Percentiles rank a stretch among this genome's conserved stretches.
phyloP scores from a whole-genome alignment of 805 yeast genomes.

The Aciculoconidium aculeatum region DNA sequence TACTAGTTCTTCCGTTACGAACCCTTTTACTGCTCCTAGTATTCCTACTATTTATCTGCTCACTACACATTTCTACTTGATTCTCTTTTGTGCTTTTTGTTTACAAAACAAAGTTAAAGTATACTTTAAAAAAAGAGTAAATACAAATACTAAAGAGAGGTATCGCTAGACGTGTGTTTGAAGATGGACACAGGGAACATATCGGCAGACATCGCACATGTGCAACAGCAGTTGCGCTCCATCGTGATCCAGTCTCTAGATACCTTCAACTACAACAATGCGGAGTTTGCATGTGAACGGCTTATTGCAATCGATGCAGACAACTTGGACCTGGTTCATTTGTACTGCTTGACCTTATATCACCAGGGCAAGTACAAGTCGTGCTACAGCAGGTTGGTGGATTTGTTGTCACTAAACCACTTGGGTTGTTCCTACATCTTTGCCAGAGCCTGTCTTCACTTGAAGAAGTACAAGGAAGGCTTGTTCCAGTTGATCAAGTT shows the following conservation, averaged over 20 bases:
- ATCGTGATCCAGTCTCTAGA: constrained; percentile 67
- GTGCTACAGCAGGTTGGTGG: constrained; percentile 44
- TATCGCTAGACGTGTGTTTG: too few species aligned
- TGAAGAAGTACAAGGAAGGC: constrained; percentile 58
- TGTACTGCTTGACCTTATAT: constrained; percentile 63
- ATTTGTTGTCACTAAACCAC: constrained; percentile 40
- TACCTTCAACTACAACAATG: constrained; percentile 61
- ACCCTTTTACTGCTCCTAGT: too few species aligned
- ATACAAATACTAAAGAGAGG: too few species aligned
- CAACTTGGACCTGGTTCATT: constrained; percentile 56
- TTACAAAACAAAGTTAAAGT: too few species aligned
- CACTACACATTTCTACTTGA: too few species aligned
- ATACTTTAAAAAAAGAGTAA: too few species aligned
- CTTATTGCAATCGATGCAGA: constrained; percentile 57
- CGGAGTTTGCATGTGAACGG: constrained; percentile 84
- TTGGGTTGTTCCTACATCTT: constrained; percentile 73
- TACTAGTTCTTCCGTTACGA: too few species aligned
- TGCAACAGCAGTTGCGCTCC: constrained; percentile 45
- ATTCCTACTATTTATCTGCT: too few species aligned
- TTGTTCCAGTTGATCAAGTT: constrained; percentile 37
- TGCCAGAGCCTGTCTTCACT: constrained; percentile 58
- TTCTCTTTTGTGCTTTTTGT: too few species aligned
- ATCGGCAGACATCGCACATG: constrained; percentile 15
- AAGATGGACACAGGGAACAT: too few species aligned
- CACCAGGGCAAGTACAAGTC: constrained; percentile 55